Percentiles rank a stretch among this genome's conserved stretches.
Conservation (phyloP, 495 filamentous ascomycete species). For the Penicillium pulvis region DNA sequence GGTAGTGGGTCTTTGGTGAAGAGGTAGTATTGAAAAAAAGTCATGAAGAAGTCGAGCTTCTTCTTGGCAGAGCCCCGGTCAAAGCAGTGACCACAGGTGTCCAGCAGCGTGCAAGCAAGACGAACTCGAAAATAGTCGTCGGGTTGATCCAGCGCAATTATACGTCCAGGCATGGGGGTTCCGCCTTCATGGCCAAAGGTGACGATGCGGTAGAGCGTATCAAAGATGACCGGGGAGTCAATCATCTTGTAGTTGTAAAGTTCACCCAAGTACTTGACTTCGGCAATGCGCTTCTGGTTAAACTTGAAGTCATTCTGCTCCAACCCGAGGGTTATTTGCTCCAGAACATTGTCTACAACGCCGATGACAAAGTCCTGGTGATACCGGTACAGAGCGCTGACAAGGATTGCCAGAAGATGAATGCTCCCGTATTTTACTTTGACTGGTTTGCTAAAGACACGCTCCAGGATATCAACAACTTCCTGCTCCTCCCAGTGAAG, state of each 20-base stretch:
- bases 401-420: conserved; percentile 89
- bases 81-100: conserved; percentile 96
- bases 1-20: conserved; percentile 89
- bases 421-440: conserved; percentile 98
- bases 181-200: conserved; percentile 88
- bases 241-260: conserved; percentile 98
- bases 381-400: conserved; percentile 84
- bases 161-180: conserved; percentile 73
- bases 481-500: conserved; percentile 96
- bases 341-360: conserved; percentile 86
- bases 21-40: conserved; percentile 97
- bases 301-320: conserved; percentile 98
- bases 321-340: conserved; percentile 83
- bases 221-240: conserved; percentile 93
- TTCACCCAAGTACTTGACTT: conserved; percentile 95
- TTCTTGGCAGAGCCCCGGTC: conserved; percentile 91
- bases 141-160: conserved; percentile 76
- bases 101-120: conserved; percentile 82
- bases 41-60: conserved; percentile 97
- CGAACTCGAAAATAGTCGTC: conserved; percentile 97
- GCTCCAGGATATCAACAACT: conserved; percentile 80
- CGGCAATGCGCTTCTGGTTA: conserved; percentile 92
- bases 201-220: conserved; percentile 90
- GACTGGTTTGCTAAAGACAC: conserved; percentile 91
- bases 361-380: conserved; percentile 87